Conservation (phyloP, 106 monocot genomes). For the Alisma plantagoaquatica region DNA sequence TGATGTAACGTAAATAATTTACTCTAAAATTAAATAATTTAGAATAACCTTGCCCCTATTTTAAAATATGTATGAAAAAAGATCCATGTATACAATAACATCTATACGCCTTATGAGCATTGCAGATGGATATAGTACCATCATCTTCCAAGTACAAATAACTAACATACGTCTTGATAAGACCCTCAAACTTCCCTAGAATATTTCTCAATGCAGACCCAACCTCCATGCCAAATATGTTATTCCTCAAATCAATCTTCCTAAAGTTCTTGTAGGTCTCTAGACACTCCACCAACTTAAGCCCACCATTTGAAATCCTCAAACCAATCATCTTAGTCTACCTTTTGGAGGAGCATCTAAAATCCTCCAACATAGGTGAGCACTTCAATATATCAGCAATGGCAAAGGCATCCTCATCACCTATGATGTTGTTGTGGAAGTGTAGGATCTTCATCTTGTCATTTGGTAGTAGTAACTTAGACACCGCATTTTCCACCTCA, state of each 20-base stretch:
- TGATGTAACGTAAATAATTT: no score
- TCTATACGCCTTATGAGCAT: constrained; percentile 42
- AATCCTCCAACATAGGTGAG: constrained; percentile 42
- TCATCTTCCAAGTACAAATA: constrained; percentile 80
- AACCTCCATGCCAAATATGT: constrained; percentile 75
- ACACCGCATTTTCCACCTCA: constrained; percentile 76
- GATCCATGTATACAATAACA: no score
- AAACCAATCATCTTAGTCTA: no score
- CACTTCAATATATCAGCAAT: constrained; percentile 1
- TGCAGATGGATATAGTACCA: constrained; percentile 41
- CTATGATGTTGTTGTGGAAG: constrained; percentile 67
- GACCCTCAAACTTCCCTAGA: constrained; percentile 31
- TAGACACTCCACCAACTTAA: constrained; percentile 59
- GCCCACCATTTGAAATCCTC: constrained; percentile 61
- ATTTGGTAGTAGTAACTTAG: constrained; percentile 65
- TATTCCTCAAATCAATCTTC: constrained; percentile 73
- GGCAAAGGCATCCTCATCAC: constrained; percentile 12
- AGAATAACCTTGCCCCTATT: no score
- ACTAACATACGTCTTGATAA: constrained; percentile 66
- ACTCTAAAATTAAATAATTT: no score
- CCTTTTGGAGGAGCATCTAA: constrained; percentile 82
- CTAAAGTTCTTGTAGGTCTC: constrained; percentile 36
- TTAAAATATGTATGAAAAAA: no score
- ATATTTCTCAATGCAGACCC: constrained; percentile 52
- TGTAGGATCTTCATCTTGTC: constrained; percentile 73